Base-by-base conservation (phyloP, 345 rosid genomes). In the Salix suchowensis region DNA sequence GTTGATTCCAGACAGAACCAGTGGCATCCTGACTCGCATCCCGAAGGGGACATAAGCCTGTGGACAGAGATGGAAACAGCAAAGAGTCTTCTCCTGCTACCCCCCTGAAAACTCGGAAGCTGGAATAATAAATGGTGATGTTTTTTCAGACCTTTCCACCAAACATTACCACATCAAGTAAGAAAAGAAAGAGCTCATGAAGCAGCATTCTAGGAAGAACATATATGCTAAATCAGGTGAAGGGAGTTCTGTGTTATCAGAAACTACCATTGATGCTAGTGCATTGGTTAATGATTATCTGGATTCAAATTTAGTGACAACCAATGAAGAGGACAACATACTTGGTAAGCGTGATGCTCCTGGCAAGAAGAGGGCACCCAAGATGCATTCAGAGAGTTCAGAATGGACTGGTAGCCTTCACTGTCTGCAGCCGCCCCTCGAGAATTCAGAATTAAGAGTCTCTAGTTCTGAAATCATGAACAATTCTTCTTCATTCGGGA, bases 281-380 rank as follows among this genome's bases (percentile, higher is more conserved):
- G 82, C 67, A 46, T 61, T 50, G 58, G 65, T 74, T 36, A 80
- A 68, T 65, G 70, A 52, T 76, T 50, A 77, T 68, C 39, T 68
- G 61, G 74, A 68, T 68, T 76, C 79, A 23, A 67, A 64, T 76
- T 46, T 73, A n/a, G 66, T 48, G 6, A 18, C 26, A 55, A 30
- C 39, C 26, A 34, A 21, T 23, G 69, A 14, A 13, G 74, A 48
- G 55, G 65, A 28, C 9, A 67, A 12, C 19, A 9, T 67, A 21
- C 26, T 40, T 24, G 58, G 54, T 68, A 30, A 64, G 32, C 54
- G 23, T 60, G 67, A 42, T 68, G 36, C 73, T 72, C 48, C 55
- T 40, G 24, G 71, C 28, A n/a, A 37, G 61, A 34, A 65, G 80
- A 72, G 37, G 77, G 13, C n/a, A 12, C 40, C 71, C 13, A 65